A percentile compares a stretch with the other conserved stretches of the same genome.
Evolutionary conservation across 2,329 filamentous ascomycete genomes (phyloP).

Genomic region (Neurospora crassa): DNA sequence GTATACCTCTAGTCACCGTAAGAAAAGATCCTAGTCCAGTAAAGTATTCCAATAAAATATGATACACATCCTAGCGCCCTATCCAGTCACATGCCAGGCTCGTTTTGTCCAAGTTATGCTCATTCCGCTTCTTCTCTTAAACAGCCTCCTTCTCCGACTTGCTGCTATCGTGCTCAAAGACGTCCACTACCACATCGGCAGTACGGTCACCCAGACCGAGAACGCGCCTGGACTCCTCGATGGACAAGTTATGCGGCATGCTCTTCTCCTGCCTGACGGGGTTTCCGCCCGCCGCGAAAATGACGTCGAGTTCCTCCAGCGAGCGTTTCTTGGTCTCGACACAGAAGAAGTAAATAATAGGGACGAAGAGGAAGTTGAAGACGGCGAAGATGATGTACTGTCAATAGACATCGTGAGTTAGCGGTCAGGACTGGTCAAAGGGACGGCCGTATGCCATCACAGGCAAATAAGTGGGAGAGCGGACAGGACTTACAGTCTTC

Average conservation of each 20-base stretch:
- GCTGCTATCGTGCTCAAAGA: not conserved
- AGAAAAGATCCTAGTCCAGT: not conserved
- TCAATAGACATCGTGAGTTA: not conserved
- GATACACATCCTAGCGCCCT: not conserved
- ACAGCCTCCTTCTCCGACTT: not conserved
- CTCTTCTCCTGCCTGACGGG: constrained; percentile 1
- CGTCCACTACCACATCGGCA: not conserved
- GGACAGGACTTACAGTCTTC: constrained; percentile 4
- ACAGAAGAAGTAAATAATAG: constrained; percentile 10
- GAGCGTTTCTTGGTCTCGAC: constrained; percentile 6
- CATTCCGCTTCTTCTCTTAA: not conserved
- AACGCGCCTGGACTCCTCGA: not conserved
- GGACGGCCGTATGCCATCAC: too few species aligned
- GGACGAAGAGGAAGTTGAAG: constrained; percentile 10
- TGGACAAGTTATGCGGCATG: constrained; percentile 1
- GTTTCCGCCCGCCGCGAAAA: constrained; percentile 6
- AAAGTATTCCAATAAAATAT: not conserved
- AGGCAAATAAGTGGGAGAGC: not conserved
- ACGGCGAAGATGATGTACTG: constrained; percentile 14
- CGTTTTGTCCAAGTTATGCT: not conserved
- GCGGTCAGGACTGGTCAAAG: too few species aligned
- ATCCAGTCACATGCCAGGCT: not conserved
- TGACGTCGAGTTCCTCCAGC: constrained; percentile 7
- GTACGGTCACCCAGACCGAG: not conserved
- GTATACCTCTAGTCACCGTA: not conserved